Base-by-base conservation (phyloP, 1,284 basidiomycete species). In the Apiotrichum veenhuisii region DNA sequence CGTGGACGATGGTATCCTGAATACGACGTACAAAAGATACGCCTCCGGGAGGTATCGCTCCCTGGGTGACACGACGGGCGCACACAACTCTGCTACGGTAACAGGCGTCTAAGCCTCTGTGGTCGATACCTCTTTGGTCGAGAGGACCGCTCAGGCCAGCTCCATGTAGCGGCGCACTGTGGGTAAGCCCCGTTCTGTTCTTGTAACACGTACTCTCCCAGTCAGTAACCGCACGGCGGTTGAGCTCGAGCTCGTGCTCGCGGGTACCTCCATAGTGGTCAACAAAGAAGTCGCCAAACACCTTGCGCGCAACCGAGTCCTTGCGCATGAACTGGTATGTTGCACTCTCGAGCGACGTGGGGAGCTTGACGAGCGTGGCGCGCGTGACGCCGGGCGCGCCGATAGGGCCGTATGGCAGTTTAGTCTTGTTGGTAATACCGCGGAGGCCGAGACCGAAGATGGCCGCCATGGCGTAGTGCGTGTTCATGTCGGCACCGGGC, bases 241-340 rank as follows among this genome's bases (percentile, higher is more conserved):
- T 92, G 48, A 89, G 67, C 55, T 82, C 84, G 45, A 94, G 84
- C 76, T 96, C 92, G 72, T 95, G 89, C 73, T 90, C 82, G 65
- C 94, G 84, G 12, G 94, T 97, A 2, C 91, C 93, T 5, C 88
- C 91, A 71, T 84, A 95, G 71, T 98, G 94, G 34, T 97, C 90
- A 3, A 98, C 90, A 68, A 96, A 92, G 37, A 85, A 86, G 68
- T 93, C 81, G 0, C 93, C 93, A 55, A 98, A 85, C 42, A 91
- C 82, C 71, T 91, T 87, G 48, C 93, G 82, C 12, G 94, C 93
- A 45, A 95, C 77, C 65, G 90, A 93, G 5, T 81, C 83, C 10
- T 82, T 78, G 25, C 78, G 78, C 85, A 89, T 89, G 86, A 98
- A 94, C 50, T 81, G 79, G 46, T 80, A 77, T 1, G 90, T 91